phyloP scores from a whole-genome alignment of 2,329 filamentous ascomycete species.

The Dactylonectria macrodidyma region DNA sequence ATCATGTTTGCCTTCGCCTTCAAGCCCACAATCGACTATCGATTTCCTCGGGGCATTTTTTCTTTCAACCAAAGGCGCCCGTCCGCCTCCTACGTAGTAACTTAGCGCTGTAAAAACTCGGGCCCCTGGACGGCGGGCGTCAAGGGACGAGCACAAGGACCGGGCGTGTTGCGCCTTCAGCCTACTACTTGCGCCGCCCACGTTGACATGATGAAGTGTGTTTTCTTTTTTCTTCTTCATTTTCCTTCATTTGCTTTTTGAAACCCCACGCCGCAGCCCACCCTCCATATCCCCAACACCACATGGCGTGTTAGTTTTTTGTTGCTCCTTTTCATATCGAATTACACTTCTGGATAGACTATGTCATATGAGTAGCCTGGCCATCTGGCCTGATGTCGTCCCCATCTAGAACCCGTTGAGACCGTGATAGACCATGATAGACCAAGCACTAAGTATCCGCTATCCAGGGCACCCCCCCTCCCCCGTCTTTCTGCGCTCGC shows the following conservation, averaged over 20 bases:
- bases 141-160: not conserved
- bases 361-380: not conserved
- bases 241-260: not conserved
- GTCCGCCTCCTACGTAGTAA: too few species aligned
- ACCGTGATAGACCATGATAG: slow-evolving; percentile 1
- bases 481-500: not conserved
- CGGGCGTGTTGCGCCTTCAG: not conserved
- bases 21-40: slow-evolving; percentile 18
- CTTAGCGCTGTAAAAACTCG: too few species aligned
- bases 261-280: not conserved
- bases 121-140: too few species aligned
- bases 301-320: slow-evolving; percentile 6
- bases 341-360: not conserved
- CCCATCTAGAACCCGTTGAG: slow-evolving; percentile 21
- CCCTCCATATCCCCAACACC: slow-evolving; percentile 14
- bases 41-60: slow-evolving; percentile 18
- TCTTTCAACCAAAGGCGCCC: not conserved
- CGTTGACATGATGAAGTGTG: not conserved
- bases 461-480: slow-evolving; percentile 5
- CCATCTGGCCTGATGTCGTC: slow-evolving; percentile 19
- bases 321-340: not conserved
- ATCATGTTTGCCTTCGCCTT: slow-evolving; percentile 2
- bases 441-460: slow-evolving; percentile 12
- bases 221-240: too few species aligned
- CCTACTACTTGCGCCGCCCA: not conserved